phyloP scores from a whole-genome alignment of 2,329 filamentous ascomycete species.

The Nannizziopsis arthrosporioides region DNA sequence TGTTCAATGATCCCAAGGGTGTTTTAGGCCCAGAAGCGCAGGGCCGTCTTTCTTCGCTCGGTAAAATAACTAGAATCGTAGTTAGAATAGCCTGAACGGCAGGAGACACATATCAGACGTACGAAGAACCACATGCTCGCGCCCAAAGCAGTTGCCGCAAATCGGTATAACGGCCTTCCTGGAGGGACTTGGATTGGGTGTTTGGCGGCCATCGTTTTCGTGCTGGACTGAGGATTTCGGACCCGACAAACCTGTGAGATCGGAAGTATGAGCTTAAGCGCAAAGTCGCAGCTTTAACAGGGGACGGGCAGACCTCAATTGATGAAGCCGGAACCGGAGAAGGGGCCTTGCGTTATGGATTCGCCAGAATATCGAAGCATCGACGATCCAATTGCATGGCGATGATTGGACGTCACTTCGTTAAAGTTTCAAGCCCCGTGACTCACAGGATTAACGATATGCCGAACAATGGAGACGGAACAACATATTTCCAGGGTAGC shows the following conservation, averaged over 20 bases:
- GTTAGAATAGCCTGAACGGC: neutral
- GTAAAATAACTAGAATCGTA: constrained; percentile 72
- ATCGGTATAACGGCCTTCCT: constrained; percentile 62
- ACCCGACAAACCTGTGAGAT: no score
- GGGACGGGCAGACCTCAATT: constrained; percentile 2
- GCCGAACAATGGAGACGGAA: no score
- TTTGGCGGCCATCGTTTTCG: constrained; percentile 16
- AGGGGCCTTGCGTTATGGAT: neutral
- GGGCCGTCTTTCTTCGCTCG: constrained; percentile 93
- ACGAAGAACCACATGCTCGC: constrained; percentile 99
- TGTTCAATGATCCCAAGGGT: constrained; percentile 84
- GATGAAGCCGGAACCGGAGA: neutral
- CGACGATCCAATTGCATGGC: neutral
- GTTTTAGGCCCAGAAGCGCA: constrained; percentile 81
- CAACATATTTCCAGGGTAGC: no score
- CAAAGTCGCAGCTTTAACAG: neutral
- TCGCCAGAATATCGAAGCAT: neutral
- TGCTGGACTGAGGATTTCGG: no score
- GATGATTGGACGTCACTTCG: neutral
- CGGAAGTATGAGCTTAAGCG: neutral
- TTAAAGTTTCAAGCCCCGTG: no score
- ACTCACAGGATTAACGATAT: no score
- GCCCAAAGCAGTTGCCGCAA: constrained; percentile 73
- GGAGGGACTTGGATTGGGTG: constrained; percentile 45
- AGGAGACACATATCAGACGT: constrained; percentile 32